phyloP scores from a whole-genome alignment of 208 protist genomes.

The Leishmania tropica region DNA sequence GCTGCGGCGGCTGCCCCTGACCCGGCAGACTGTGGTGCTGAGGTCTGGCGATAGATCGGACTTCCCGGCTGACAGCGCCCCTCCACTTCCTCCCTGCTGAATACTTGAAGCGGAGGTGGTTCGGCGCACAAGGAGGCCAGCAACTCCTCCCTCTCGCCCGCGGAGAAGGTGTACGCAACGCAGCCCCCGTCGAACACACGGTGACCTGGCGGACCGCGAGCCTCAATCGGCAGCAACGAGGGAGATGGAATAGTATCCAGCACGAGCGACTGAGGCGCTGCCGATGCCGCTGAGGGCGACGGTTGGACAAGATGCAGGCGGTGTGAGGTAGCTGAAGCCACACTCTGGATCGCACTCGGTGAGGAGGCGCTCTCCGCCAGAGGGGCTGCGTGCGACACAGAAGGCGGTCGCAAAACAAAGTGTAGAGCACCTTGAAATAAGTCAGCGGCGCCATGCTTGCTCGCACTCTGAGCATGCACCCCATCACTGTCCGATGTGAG shows the following conservation, averaged over 20 bases:
- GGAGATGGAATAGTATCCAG: constrained; percentile 10
- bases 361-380: not conserved
- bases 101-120: constrained; percentile 23
- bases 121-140: not conserved
- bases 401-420: constrained; percentile 14
- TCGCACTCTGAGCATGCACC: not conserved
- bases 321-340: constrained; percentile 1
- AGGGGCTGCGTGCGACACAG: constrained; percentile 6
- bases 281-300: not conserved
- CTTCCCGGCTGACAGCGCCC: constrained; percentile 1
- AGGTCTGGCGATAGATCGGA: not conserved
- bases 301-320: constrained; percentile 12
- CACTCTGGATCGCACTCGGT: not conserved
- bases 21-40: not conserved
- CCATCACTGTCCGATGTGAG: not conserved
- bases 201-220: constrained; percentile 23
- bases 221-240: constrained; percentile 14
- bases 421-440: constrained; percentile 8
- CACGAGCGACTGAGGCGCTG: not conserved
- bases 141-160: constrained; percentile 14
- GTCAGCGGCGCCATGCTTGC: not conserved
- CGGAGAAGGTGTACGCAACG: constrained; percentile 26
- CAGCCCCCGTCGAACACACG: constrained; percentile 10
- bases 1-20: not conserved
- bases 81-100: constrained; percentile 16